Conservation (phyloP, 148 eudicot species). For the Vaccinium vitisidaea region DNA sequence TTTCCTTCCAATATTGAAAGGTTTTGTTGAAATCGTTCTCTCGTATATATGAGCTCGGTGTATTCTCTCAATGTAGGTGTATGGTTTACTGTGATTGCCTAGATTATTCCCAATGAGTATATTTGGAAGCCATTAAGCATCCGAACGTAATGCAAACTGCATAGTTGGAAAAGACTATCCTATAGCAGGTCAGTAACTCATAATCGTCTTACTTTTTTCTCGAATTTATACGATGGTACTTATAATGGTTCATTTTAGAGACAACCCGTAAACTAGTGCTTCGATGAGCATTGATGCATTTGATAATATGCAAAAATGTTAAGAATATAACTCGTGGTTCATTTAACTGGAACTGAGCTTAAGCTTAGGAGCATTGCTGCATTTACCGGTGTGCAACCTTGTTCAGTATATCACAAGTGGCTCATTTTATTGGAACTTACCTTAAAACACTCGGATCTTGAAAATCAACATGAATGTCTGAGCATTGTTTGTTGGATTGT, state of each 20-base stretch:
- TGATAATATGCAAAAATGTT: not conserved
- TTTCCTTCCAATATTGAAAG: conserved; percentile 79
- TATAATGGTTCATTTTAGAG: not conserved
- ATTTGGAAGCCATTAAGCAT: conserved; percentile 74
- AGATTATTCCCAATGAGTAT: conserved; percentile 90
- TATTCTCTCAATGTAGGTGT: not conserved
- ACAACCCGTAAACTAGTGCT: not conserved
- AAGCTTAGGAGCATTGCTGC: too few relatives aligned
- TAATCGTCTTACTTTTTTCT: not conserved
- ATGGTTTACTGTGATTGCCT: conserved; percentile 13
- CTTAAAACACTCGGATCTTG: too few relatives aligned
- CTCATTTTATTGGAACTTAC: too few relatives aligned
- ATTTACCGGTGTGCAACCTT: too few relatives aligned
- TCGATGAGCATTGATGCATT: not conserved
- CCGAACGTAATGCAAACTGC: conserved; percentile 67
- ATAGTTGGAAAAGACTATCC: conserved; percentile 84
- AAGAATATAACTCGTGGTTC: not conserved
- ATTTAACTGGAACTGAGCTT: not conserved
- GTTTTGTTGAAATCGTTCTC: conserved; percentile 24
- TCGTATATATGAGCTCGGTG: not conserved
- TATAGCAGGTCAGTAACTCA: conserved; percentile 52
- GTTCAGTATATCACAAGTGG: too few relatives aligned
- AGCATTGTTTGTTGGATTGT: too few relatives aligned
- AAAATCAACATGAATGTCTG: too few relatives aligned
- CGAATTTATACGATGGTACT: not conserved